Evolutionary conservation across 257 asterid genomes (phyloP), one percentile per base, ranked within the genome.

Genomic region (Lycium ferocissimum): DNA sequence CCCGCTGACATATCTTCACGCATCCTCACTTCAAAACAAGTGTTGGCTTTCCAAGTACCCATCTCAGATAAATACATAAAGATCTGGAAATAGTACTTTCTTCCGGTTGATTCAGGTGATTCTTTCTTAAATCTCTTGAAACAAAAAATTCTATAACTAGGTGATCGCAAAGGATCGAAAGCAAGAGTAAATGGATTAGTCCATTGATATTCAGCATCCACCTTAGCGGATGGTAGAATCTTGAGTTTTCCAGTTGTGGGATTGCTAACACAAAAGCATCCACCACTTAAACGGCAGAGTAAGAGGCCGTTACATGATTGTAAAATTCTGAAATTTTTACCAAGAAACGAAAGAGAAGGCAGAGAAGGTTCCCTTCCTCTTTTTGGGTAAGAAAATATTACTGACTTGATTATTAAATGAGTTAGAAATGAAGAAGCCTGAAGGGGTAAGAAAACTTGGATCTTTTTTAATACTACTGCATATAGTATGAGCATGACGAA

Each of bases 241-340:
- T 11, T 65, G 18, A 26, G 26, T 65, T 65, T 65, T 35, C 43
- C 43, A 9, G 43, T 65, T 65, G 86, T 38, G 7, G 83, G 75
- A 73, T 84, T 84, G 75, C 79, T 57, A 20, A 84, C 51, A 18
- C 53, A 58, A 26, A 17, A 40, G 18, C 43, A n/a, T 38, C 22
- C 65, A 4, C n/a, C 4, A 5, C 40, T 3, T 20, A 57, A 69
- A 35, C 14, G 61, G 3, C 76, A 22, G 7, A 84, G 82, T 9
- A 84, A 43, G 2, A 84, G 53, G 35, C 83, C 83, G 59, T 72
- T 72, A 47, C 83, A 84, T 13, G 86, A 84, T 22, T 84, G 86
- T 43, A 84, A 40, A 43, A 83, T 72, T 18, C 22, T 43, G 14
- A 58, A 56, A 5, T 2, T 33, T 18, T 18, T 35, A 13, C 43